phyloP scores from a whole-genome alignment of 1,139 yeast genomes.

The Tardiomyces depauwii region DNA sequence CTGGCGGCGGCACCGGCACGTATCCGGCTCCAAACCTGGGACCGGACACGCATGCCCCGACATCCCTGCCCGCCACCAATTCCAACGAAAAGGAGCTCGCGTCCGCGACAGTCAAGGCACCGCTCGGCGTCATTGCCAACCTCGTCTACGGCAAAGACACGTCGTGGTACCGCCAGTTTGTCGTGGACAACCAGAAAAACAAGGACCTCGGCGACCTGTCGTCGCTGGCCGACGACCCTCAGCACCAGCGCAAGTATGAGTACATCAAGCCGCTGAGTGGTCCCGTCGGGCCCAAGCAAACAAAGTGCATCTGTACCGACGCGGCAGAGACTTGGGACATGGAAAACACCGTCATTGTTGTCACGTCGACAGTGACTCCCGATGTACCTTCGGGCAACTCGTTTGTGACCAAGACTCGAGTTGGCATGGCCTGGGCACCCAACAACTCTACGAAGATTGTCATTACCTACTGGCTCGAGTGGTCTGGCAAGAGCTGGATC shows the following conservation, averaged over 20 bases:
- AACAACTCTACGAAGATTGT: constrained; percentile 57
- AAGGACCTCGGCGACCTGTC: constrained; percentile 52
- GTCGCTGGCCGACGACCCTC: constrained; percentile 30
- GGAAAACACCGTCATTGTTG: constrained; percentile 44
- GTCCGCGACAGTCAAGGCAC: constrained; percentile 57
- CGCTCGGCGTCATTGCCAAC: constrained; percentile 65
- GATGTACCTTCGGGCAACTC: constrained; percentile 92
- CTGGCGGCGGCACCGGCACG: constrained; percentile 8
- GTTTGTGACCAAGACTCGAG: constrained; percentile 61
- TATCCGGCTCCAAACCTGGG: constrained; percentile 34
- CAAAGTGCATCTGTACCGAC: constrained; percentile 72
- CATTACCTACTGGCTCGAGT: constrained; percentile 57
- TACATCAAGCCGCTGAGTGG: constrained; percentile 74
- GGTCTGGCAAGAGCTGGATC: constrained; percentile 93
- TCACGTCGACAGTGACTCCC: constrained; percentile 68
- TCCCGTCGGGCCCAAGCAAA: constrained; percentile 91
- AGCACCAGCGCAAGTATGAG: constrained; percentile 45
- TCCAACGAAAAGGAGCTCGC: constrained; percentile 48
- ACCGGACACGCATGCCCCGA: constrained; percentile 46
- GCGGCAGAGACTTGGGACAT: constrained; percentile 52
- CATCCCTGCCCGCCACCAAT: constrained; percentile 37
- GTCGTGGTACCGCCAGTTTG: constrained; percentile 38
- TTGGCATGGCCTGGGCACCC: constrained; percentile 63
- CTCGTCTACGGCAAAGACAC: constrained; percentile 69
- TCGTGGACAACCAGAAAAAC: constrained; percentile 61